A percentile compares a stretch with the other conserved stretches of the same genome.
Evolutionary conservation across 352 stramenopile species (phyloP).

Genomic region (Bremia lactucae): DNA sequence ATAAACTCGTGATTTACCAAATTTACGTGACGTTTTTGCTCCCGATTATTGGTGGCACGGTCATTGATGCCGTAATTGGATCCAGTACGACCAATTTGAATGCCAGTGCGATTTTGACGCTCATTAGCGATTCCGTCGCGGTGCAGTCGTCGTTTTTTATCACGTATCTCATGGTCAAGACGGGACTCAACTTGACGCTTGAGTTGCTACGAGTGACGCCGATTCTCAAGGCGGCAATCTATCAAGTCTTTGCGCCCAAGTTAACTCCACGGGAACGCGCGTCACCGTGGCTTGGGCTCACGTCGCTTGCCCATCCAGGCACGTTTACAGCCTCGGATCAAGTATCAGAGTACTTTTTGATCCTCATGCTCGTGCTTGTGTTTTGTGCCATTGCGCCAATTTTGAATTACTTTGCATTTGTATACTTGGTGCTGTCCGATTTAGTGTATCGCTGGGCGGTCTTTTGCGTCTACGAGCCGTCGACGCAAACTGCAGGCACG

Average conservation of each 20-base stretch:
- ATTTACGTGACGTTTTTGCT: constrained; percentile 75
- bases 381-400: constrained; percentile 71
- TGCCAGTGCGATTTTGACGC: constrained; percentile 32
- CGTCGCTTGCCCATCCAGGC: constrained; percentile 42
- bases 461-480: constrained; percentile 64
- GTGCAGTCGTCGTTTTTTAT: constrained; percentile 77
- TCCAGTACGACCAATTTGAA: constrained; percentile 35
- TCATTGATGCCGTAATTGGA: constrained; percentile 61
- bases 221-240: constrained; percentile 69
- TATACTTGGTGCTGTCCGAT: constrained; percentile 65
- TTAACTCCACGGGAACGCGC: constrained; percentile 63
- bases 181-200: constrained; percentile 51
- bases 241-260: constrained; percentile 64
- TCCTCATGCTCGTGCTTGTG: constrained; percentile 66
- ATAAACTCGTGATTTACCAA: constrained; percentile 78
- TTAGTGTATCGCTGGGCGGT: constrained; percentile 65
- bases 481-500: constrained; percentile 45
- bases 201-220: constrained; percentile 62
- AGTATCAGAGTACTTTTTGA: constrained; percentile 59
- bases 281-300: constrained; percentile 58
- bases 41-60: constrained; percentile 73
- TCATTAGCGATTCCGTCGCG: constrained; percentile 52
- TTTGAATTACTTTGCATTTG: constrained; percentile 63
- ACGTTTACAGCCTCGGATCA: constrained; percentile 48
- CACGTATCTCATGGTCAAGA: constrained; percentile 71